A percentile compares a stretch with the other conserved stretches of the same genome.
Evolutionary conservation across 2,329 filamentous ascomycete genomes (phyloP).

Genomic region (Atkinsonella hypoxylon): DNA sequence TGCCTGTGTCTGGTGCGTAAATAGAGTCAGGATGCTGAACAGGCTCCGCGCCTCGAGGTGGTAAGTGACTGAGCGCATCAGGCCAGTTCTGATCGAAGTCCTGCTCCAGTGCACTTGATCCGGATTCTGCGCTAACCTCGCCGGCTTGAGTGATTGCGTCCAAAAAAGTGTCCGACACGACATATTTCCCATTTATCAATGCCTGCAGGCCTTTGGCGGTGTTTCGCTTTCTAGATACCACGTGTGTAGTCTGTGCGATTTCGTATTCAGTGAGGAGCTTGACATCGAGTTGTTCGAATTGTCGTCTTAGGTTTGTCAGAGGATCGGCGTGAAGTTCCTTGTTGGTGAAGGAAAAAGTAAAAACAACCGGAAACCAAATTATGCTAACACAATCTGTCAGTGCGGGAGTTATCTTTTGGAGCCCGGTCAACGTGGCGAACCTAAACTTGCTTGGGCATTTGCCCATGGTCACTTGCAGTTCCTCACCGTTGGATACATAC

Average conservation of each 20-base stretch:
- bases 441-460: conserved; percentile 52
- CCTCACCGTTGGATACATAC: conserved; percentile 34
- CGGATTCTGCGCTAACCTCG: conserved; percentile 33
- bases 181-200: conserved; percentile 65
- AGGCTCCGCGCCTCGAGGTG: conserved; percentile 64
- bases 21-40: conserved; percentile 53
- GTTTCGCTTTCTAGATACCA: conserved; percentile 81
- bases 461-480: conserved; percentile 59
- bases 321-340: conserved; percentile 59
- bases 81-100: conserved; percentile 79
- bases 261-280: conserved; percentile 70
- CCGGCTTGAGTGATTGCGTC: conserved; percentile 57
- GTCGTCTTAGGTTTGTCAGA: conserved; percentile 46
- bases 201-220: conserved; percentile 79
- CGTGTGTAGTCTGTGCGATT: conserved; percentile 64
- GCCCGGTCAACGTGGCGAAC: conserved; percentile 22
- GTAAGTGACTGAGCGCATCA: conserved; percentile 56
- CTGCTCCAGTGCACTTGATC: conserved; percentile 51
- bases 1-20: conserved; percentile 56
- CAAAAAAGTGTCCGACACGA: conserved; percentile 65
- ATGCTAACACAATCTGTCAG: conserved; percentile 37
- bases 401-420: background rate
- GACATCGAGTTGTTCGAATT: conserved; percentile 76
- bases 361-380: conserved; percentile 66
- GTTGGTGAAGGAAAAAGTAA: conserved; percentile 60